phyloP scores from a whole-genome alignment of 805 yeast species.

The Candida ipomoeae region DNA sequence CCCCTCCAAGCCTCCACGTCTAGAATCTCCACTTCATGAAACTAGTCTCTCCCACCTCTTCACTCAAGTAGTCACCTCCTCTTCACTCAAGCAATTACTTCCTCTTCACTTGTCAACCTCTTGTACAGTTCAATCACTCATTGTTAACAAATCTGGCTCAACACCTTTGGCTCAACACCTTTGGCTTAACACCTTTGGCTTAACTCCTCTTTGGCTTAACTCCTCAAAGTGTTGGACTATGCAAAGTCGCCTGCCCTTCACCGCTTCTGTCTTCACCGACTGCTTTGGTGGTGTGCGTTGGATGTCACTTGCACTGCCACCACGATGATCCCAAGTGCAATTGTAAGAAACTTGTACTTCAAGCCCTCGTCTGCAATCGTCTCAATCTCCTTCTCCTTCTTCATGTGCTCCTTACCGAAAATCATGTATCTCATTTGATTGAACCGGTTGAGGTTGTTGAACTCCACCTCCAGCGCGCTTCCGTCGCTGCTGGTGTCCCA shows the following conservation, averaged over 20 bases:
- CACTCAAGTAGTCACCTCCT: no score
- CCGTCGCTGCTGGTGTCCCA: constrained; percentile 14
- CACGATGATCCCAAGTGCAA: constrained; percentile 40
- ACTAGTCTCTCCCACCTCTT: no score
- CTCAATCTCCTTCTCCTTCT: constrained; percentile 18
- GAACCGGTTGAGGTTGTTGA: constrained; percentile 27
- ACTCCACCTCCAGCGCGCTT: constrained; percentile 16
- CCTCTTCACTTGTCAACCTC: no score
- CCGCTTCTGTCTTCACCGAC: neutral
- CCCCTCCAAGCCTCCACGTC: no score
- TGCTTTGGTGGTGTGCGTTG: constrained; percentile 14
- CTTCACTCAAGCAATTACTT: no score
- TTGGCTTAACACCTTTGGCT: neutral
- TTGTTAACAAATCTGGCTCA: no score
- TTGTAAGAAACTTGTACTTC: constrained; percentile 39
- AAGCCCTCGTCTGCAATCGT: constrained; percentile 36
- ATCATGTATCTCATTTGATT: constrained; percentile 34
- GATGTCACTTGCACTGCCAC: constrained; percentile 36
- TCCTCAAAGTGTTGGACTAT: no score
- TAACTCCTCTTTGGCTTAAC: no score
- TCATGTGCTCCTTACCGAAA: constrained; percentile 24
- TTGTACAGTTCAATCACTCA: no score
- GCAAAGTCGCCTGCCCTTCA: no score
- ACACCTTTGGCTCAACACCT: neutral
- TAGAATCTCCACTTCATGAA: no score